Percentiles rank a stretch among this genome's conserved stretches.
These are phyloP conservation scores for Wallacemonas collosoma DNA, from an alignment of 208 protist genomes.

Conservation along the genomic window DNA sequence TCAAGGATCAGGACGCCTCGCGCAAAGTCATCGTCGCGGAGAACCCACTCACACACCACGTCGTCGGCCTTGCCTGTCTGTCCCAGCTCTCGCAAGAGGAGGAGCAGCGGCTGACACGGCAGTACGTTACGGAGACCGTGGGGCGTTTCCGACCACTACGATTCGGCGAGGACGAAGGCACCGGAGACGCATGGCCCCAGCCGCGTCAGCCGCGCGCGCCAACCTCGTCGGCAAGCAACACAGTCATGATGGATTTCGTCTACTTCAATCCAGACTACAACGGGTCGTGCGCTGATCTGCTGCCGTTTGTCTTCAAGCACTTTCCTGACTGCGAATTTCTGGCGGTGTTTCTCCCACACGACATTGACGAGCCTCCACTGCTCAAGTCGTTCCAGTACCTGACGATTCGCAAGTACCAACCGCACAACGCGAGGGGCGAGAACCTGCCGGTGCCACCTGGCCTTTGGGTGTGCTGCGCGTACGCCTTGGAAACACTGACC, in stretches of 20 bases:
- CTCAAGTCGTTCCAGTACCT: slow-evolving; percentile 74
- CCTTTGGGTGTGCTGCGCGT: slow-evolving; percentile 77
- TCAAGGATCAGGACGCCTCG: slow-evolving; percentile 78
- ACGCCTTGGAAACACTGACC: slow-evolving; percentile 26
- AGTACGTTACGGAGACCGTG: slow-evolving; percentile 70
- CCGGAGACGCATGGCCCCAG: slow-evolving; percentile 1
- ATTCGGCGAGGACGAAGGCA: slow-evolving; percentile 52
- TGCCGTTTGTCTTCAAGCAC: slow-evolving; percentile 70
- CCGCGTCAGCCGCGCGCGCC: neutral
- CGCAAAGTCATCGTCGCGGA: slow-evolving; percentile 87
- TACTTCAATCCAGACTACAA: slow-evolving; percentile 84
- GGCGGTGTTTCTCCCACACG: slow-evolving; percentile 70
- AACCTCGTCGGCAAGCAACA: slow-evolving; percentile 31
- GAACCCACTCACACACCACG: slow-evolving; percentile 63
- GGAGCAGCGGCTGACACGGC: slow-evolving; percentile 61
- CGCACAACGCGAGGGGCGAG: slow-evolving; percentile 69
- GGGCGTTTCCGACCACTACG: neutral
- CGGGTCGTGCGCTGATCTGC: slow-evolving; percentile 57
- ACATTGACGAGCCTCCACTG: slow-evolving; percentile 71
- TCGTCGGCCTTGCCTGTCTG: slow-evolving; percentile 84
- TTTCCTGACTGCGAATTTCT: slow-evolving; percentile 82
- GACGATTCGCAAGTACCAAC: slow-evolving; percentile 82
- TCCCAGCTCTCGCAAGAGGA: slow-evolving; percentile 50
- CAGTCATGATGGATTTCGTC: slow-evolving; percentile 77
- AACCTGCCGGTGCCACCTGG: slow-evolving; percentile 58